phyloP scores from a whole-genome alignment of 2,329 filamentous ascomycete species.

The Didymella segeticola region DNA sequence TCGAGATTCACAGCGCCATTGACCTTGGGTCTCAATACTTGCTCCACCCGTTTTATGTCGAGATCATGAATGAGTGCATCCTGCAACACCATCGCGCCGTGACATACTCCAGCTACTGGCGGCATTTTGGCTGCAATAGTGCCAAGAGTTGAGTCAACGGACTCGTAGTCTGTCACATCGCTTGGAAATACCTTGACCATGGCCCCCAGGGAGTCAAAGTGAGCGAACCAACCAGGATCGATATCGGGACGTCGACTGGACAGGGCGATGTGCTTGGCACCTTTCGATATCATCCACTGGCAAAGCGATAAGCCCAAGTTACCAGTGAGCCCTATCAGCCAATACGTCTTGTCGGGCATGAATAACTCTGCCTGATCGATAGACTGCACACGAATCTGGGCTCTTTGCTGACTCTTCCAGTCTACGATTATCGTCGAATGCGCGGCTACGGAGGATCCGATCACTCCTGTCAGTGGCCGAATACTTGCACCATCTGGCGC shows the following conservation, averaged over 20 bases:
- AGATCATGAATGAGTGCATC: conserved; percentile 25
- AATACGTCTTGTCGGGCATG: conserved; percentile 20
- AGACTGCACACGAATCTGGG: neutral
- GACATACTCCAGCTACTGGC: conserved; percentile 23
- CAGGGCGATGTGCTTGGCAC: conserved; percentile 37
- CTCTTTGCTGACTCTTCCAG: neutral
- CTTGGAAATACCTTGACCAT: neutral
- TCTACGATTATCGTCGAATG: neutral
- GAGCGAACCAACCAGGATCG: conserved; percentile 21
- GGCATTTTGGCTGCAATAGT: conserved; percentile 3
- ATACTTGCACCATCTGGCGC: no score
- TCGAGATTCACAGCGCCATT: conserved; percentile 23
- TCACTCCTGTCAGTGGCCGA: neutral
- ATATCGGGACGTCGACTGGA: conserved; percentile 51
- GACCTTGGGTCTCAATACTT: conserved; percentile 27
- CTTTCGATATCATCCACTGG: conserved; percentile 32
- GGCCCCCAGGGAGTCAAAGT: conserved; percentile 7
- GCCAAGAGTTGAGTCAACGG: neutral
- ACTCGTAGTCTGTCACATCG: conserved; percentile 10
- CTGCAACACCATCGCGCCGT: conserved; percentile 33
- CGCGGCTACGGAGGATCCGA: no score
- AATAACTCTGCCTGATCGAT: conserved; percentile 7
- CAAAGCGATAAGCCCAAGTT: conserved; percentile 26
- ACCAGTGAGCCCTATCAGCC: conserved; percentile 30
- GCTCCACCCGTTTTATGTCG: neutral